Conservation (phyloP, 768 basidiomycete genomes). For the Guyanaporus albipodus region DNA sequence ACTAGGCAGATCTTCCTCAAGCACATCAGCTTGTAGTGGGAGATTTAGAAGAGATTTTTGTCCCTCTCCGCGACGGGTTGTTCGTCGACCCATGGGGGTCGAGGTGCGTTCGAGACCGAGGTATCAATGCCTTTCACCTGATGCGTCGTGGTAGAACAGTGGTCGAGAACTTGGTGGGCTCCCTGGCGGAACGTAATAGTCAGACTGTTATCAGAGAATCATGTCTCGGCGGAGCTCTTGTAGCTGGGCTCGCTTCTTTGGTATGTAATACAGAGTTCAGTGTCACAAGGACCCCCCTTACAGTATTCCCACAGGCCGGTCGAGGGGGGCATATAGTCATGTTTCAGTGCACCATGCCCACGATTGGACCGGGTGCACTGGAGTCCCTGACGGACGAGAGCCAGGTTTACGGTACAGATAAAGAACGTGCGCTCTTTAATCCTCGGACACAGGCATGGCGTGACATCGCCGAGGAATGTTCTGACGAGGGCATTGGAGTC, state of each 20-base stretch:
- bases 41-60: conserved; percentile 90
- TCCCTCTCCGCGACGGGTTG: conserved; percentile 67
- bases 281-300: conserved; percentile 8
- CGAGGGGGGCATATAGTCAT: conserved; percentile 74
- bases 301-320: conserved; percentile 42
- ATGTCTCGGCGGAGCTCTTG: conserved; percentile 75
- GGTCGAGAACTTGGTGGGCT: conserved; percentile 63
- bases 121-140: not conserved
- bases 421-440: conserved; percentile 75
- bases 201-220: conserved; percentile 47
- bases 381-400: conserved; percentile 54
- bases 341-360: conserved; percentile 70
- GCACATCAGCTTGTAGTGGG: conserved; percentile 75
- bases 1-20: conserved; percentile 42
- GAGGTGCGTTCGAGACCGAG: conserved; percentile 44
- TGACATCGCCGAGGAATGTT: conserved; percentile 82
- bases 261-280: conserved; percentile 39
- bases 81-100: conserved; percentile 74
- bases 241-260: conserved; percentile 66
- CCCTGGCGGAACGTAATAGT: conserved; percentile 60
- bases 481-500: conserved; percentile 85
- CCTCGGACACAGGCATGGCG: conserved; percentile 81
- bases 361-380: conserved; percentile 69
- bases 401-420: conserved; percentile 74
- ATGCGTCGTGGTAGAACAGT: conserved; percentile 40